phyloP scores from a whole-genome alignment of 495 filamentous ascomycete species.

The Penicillium malachiteum region DNA sequence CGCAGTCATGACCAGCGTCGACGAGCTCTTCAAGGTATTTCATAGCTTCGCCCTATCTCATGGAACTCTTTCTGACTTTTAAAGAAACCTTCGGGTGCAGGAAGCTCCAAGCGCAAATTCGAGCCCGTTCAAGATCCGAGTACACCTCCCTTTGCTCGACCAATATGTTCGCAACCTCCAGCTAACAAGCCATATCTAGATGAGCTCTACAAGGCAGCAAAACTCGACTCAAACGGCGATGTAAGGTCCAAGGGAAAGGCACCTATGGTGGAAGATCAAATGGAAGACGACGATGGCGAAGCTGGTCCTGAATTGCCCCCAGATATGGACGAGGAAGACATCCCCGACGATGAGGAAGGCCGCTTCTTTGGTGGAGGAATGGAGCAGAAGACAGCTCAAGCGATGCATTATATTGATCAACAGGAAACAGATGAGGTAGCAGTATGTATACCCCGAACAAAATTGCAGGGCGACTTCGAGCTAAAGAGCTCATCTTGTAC shows the following conservation, averaged over 20 bases:
- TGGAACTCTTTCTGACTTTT: conserved; percentile 15
- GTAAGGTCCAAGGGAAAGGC: conserved; percentile 60
- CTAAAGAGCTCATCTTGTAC: conserved; percentile 19
- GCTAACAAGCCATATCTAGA: conserved; percentile 45
- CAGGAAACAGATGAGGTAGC: conserved; percentile 56
- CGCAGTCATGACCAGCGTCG: conserved; percentile 68
- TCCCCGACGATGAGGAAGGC: conserved; percentile 82
- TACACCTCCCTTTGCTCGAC: conserved; percentile 38
- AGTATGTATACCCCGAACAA: conserved; percentile 20
- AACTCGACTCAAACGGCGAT: conserved; percentile 60
- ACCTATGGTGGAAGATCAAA: conserved; percentile 57
- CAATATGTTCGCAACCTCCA: not conserved
- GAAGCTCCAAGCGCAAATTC: conserved; percentile 70
- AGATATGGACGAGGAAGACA: conserved; percentile 56
- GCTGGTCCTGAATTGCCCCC: conserved; percentile 70
- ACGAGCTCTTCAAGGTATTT: conserved; percentile 80
- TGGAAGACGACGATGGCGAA: conserved; percentile 60
- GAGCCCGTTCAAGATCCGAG: conserved; percentile 69
- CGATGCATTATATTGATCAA: conserved; percentile 86
- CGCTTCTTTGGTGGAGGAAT: conserved; percentile 95
- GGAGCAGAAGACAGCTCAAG: conserved; percentile 72
- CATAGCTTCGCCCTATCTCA: too few relatives aligned
- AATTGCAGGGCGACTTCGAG: not conserved
- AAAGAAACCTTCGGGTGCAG: conserved; percentile 45
- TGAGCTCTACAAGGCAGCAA: conserved; percentile 85